These are phyloP conservation scores for Leucocoprinus sp. DNA, from an alignment of 768 basidiomycete species.

Conservation along the genomic window DNA sequence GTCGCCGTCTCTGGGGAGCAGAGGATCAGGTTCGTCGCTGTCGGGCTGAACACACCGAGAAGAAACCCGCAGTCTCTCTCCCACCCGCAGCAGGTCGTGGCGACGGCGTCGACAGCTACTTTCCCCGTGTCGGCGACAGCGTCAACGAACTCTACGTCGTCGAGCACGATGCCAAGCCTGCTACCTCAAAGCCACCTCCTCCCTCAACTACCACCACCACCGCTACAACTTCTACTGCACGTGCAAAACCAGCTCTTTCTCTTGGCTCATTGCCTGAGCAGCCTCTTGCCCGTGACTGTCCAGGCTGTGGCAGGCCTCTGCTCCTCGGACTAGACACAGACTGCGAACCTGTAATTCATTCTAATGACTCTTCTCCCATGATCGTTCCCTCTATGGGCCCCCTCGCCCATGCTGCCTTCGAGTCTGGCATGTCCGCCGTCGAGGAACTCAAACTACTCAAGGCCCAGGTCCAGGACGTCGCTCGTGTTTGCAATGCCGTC, in stretches of 20 bases:
- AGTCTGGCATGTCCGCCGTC: conserved; percentile 32
- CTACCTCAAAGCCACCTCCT: too few relatives aligned
- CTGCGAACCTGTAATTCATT: conserved; percentile 30
- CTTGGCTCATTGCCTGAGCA: too few relatives aligned
- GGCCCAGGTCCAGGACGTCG: conserved; percentile 73
- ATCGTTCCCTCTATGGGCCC: conserved; percentile 41
- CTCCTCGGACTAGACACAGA: background rate
- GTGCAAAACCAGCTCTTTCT: too few relatives aligned
- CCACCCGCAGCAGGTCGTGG: too few relatives aligned
- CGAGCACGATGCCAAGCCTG: too few relatives aligned
- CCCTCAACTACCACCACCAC: too few relatives aligned
- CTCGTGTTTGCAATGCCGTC: conserved; percentile 70
- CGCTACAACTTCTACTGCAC: too few relatives aligned
- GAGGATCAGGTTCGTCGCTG: conserved; percentile 27
- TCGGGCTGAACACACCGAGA: background rate
- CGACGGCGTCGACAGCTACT: too few relatives aligned
- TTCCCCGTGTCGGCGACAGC: too few relatives aligned
- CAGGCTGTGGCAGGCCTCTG: background rate
- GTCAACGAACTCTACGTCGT: too few relatives aligned
- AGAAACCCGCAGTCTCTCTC: conserved; percentile 4
- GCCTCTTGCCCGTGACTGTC: conserved; percentile 4
- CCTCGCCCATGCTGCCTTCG: conserved; percentile 41
- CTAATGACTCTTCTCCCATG: conserved; percentile 36
- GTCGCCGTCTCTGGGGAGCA: conserved; percentile 47
- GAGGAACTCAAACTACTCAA: conserved; percentile 71